phyloP scores from a whole-genome alignment of 1,139 yeast genomes.

The Protomyces macrosporus region DNA sequence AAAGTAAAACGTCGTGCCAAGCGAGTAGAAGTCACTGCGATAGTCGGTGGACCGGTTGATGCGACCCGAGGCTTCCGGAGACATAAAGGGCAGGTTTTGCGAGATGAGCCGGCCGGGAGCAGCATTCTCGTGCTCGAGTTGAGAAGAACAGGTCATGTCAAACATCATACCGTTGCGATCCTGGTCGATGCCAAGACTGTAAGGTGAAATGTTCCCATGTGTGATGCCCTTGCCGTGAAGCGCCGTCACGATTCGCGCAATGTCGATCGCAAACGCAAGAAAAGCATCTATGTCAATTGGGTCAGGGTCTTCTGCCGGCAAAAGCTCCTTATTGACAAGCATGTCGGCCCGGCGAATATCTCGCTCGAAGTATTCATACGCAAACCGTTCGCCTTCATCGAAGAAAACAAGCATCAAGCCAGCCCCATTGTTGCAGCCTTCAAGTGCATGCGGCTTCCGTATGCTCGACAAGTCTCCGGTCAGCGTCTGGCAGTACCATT shows the following conservation, averaged over 20 bases:
- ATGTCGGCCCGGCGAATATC: background rate
- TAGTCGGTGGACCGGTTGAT: slow-evolving; percentile 20
- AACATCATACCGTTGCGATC: background rate
- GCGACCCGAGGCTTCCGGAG: slow-evolving; percentile 24
- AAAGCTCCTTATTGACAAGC: background rate
- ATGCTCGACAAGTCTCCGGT: background rate
- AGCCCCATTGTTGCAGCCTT: slow-evolving; percentile 12
- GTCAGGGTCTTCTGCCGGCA: background rate
- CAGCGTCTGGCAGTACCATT: slow-evolving; percentile 14
- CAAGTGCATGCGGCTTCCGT: slow-evolving; percentile 12
- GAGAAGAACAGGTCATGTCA: slow-evolving; percentile 10
- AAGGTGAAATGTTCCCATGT: slow-evolving; percentile 15
- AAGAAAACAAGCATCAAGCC: slow-evolving; percentile 17
- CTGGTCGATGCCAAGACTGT: slow-evolving; percentile 5
- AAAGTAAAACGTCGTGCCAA: slow-evolving; percentile 14
- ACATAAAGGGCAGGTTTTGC: slow-evolving; percentile 14
- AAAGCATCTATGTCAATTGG: slow-evolving; percentile 8
- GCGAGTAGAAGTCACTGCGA: slow-evolving; percentile 25
- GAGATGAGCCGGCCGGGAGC: background rate
- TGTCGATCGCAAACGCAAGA: slow-evolving; percentile 12
- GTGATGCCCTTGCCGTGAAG: slow-evolving; percentile 16
- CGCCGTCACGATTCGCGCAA: background rate
- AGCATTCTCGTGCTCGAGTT: slow-evolving; percentile 23
- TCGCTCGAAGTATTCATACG: slow-evolving; percentile 3
- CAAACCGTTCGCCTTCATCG: slow-evolving; percentile 7